phyloP scores from a whole-genome alignment of 2,329 filamentous ascomycete species.

The Colletotrichum horii region DNA sequence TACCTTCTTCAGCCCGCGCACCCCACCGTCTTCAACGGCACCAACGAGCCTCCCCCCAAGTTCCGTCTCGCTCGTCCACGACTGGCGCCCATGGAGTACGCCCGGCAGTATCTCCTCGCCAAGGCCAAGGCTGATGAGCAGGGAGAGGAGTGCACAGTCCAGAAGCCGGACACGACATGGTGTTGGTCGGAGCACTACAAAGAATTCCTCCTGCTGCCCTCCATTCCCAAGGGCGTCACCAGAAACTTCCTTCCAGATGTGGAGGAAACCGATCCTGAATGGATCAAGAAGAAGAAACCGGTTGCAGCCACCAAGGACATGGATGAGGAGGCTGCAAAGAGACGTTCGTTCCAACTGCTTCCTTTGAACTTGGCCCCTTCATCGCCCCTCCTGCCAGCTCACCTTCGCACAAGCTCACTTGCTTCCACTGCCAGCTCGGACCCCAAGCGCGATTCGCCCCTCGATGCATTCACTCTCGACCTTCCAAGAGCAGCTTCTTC shows the following conservation, averaged over 20 bases:
- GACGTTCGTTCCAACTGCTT: constrained; percentile 7
- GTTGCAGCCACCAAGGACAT: neutral
- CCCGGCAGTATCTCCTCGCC: constrained; percentile 38
- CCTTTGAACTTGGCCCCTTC: constrained; percentile 6
- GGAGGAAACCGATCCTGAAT: neutral
- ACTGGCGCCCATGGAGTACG: constrained; percentile 46
- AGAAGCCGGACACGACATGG: constrained; percentile 32
- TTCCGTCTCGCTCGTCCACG: constrained; percentile 24
- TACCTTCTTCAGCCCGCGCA: constrained; percentile 17
- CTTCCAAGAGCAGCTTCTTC: neutral
- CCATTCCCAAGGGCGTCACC: constrained; percentile 31
- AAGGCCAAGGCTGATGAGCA: constrained; percentile 32
- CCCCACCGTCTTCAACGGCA: constrained; percentile 8
- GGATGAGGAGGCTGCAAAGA: neutral
- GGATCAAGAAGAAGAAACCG: neutral
- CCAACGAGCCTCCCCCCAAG: constrained; percentile 3
- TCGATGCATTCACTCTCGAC: neutral
- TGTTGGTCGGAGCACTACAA: constrained; percentile 37
- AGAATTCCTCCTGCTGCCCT: constrained; percentile 41
- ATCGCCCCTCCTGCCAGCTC: constrained; percentile 5
- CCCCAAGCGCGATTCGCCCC: neutral
- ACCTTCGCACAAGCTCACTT: neutral
- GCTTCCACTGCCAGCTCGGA: neutral
- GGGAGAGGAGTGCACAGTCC: constrained; percentile 30
- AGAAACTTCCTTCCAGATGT: constrained; percentile 6